Base-by-base conservation (phyloP, 2,329 filamentous ascomycete species). In the Setomelanomma holmii region DNA sequence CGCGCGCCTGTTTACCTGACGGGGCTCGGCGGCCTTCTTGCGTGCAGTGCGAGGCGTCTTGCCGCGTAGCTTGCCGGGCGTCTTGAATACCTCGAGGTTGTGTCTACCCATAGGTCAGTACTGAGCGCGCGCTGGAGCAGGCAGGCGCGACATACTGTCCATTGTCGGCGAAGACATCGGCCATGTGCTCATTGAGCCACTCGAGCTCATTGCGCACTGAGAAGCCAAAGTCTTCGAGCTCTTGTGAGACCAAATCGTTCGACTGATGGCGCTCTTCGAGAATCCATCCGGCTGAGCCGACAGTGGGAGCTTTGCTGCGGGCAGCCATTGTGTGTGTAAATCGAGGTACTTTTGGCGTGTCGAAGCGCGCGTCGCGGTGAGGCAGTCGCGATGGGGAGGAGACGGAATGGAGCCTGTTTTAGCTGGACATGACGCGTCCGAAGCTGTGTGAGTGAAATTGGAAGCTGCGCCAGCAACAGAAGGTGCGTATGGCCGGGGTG, bases 131-230 rank as follows among this genome's bases (percentile, higher is more conserved):
- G 21, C 22, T n/a, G 7, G 22, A 27, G 33, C 43, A 17, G 40
- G 44, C 30, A 45, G 48, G 46, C 55, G 51, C 56, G 49, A 83
- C 89, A 68, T 85, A 97, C 95, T 92, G 85, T 76, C 93, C 86
- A 69, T 92, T 89, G 65, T 89, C 87, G 67, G 87, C 89, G 73
- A 98, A 96, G 68, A 99, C 91, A 58, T 96, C 91, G 43, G 86
- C 86, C 93, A 99, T 97, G 75, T 99, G 95, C 78, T 98, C 95
- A 70, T 99, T 98, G 66, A 99, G 81, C 95, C 95, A 99, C 73
- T 98, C 93, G 69, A 98, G 80, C 75, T 99, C 95, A 76, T 98
- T 96, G 52, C 90, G 86, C 56, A 91, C 93, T 23, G 92, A 91
- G 77, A 90, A 98, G 38, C 90, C 86, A 70, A 98, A 96, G 77